Percentiles rank a stretch among this genome's conserved stretches.
phyloP scores from a whole-genome alignment of 2,329 filamentous ascomycete species.

The Cladosporium austrohemisphaericum region DNA sequence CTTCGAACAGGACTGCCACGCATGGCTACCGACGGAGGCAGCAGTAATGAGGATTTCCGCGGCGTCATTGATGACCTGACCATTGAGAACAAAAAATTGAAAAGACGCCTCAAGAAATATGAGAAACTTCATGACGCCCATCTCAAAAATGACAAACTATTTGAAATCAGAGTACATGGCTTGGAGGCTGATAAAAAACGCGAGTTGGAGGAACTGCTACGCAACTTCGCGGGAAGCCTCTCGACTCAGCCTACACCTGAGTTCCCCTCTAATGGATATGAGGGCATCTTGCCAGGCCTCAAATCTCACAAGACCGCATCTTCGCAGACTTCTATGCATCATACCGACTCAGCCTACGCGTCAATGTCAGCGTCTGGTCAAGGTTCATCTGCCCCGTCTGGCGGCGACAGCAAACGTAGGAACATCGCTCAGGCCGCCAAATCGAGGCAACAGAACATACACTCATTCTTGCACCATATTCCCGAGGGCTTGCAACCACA shows the following conservation, averaged over 20 bases:
- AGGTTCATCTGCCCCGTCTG: conserved; percentile 40
- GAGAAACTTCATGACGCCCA: conserved; percentile 64
- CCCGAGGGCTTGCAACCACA: conserved; percentile 65
- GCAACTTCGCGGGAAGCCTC: conserved; percentile 65
- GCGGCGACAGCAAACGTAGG: conserved; percentile 28
- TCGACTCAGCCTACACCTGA: conserved; percentile 45
- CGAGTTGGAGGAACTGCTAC: conserved; percentile 69
- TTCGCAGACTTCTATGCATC: conserved; percentile 49
- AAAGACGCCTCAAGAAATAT: conserved; percentile 67
- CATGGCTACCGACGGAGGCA: conserved; percentile 42
- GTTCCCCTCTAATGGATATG: conserved; percentile 27
- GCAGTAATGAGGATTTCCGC: conserved; percentile 69
- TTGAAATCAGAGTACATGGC: conserved; percentile 77
- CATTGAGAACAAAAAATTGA: conserved; percentile 75
- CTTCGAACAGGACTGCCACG: conserved; percentile 39
- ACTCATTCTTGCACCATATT: conserved; percentile 69
- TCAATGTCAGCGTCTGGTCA: conserved; percentile 54
- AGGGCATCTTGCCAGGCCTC: conserved; percentile 44
- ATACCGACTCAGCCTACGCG: conserved; percentile 56
- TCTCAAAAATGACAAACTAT: conserved; percentile 70
- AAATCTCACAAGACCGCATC: conserved; percentile 57
- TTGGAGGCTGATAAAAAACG: conserved; percentile 68
- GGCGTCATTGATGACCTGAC: conserved; percentile 86
- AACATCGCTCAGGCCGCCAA: conserved; percentile 26
- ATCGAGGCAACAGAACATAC: conserved; percentile 56